Conservation (phyloP, 2,329 filamentous ascomycete species). For the Pseudogymnoascus sp. region DNA sequence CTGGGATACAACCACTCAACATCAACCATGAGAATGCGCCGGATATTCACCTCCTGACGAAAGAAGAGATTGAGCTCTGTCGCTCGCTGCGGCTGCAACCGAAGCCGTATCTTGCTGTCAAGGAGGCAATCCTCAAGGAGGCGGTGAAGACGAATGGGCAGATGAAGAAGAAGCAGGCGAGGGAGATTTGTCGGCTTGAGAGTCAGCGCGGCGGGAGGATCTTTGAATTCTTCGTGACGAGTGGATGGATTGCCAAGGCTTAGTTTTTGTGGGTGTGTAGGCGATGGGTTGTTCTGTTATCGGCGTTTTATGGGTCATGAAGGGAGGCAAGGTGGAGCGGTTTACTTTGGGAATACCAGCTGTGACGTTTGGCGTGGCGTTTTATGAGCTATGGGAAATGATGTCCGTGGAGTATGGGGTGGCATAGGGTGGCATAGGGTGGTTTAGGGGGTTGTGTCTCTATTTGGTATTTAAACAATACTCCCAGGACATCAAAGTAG, state of each 20-base stretch:
- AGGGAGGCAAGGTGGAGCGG: neutral
- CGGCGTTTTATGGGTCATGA: neutral
- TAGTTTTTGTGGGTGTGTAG: conserved; percentile 30
- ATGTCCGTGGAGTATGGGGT: neutral
- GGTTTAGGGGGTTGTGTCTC: neutral
- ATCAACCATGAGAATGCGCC: conserved; percentile 55
- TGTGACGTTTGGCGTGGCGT: neutral
- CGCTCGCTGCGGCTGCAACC: conserved; percentile 76
- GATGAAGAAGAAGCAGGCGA: conserved; percentile 89
- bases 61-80: conserved; percentile 80
- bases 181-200: conserved; percentile 77
- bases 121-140: conserved; percentile 85
- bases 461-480: neutral
- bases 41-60: conserved; percentile 77
- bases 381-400: neutral
- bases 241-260: conserved; percentile 84
- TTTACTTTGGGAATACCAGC: neutral
- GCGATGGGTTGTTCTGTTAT: neutral
- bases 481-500: neutral
- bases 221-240: conserved; percentile 91
- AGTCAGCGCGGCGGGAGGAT: conserved; percentile 75
- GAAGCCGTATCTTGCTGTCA: conserved; percentile 91
- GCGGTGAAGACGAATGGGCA: conserved; percentile 80
- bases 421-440: neutral
- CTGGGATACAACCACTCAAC: conserved; percentile 34